Conservation (phyloP, 495 filamentous ascomycete species). For the Penicillium goetzii region DNA sequence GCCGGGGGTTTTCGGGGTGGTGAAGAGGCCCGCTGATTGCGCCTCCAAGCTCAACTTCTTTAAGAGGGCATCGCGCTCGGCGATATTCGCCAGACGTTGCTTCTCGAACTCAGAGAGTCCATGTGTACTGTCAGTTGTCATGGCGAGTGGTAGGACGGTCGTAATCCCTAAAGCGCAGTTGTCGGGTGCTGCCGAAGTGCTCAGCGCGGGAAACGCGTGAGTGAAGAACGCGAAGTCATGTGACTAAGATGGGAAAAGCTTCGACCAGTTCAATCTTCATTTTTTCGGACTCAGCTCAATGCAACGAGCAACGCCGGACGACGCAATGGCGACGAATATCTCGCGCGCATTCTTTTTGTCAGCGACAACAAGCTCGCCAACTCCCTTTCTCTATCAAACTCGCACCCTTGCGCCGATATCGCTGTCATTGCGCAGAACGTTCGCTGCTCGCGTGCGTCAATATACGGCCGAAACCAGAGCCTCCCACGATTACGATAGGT, state of each 20-base stretch:
- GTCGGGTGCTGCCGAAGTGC: not conserved
- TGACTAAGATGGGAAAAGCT: constrained; percentile 20
- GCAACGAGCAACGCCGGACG: constrained; percentile 1
- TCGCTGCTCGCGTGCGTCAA: constrained; percentile 18
- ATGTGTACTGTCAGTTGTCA: constrained; percentile 14
- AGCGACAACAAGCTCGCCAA: constrained; percentile 34
- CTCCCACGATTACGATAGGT: not conserved
- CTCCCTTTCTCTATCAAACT: constrained; percentile 76
- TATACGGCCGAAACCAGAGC: constrained; percentile 16
- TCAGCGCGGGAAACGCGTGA: constrained; percentile 19
- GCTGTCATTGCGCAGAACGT: constrained; percentile 15
- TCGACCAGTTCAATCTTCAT: constrained; percentile 1
- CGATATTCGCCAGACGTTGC: constrained; percentile 72
- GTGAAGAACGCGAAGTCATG: constrained; percentile 29
- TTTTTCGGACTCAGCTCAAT: not conserved
- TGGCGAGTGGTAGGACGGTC: not conserved
- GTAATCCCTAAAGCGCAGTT: not conserved
- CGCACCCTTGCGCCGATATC: constrained; percentile 51
- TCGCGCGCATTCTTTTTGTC: constrained; percentile 28
- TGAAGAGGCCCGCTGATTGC: constrained; percentile 56
- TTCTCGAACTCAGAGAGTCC: constrained; percentile 69
- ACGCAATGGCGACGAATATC: constrained; percentile 30
- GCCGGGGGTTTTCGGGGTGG: constrained; percentile 35
- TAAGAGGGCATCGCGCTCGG: constrained; percentile 71
- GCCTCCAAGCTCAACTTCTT: constrained; percentile 58